Percentiles rank a stretch among this genome's conserved stretches.
Evolutionary conservation across 2,329 filamentous ascomycete genomes (phyloP).

Genomic region (Myriosclerotinia duriaeana): DNA sequence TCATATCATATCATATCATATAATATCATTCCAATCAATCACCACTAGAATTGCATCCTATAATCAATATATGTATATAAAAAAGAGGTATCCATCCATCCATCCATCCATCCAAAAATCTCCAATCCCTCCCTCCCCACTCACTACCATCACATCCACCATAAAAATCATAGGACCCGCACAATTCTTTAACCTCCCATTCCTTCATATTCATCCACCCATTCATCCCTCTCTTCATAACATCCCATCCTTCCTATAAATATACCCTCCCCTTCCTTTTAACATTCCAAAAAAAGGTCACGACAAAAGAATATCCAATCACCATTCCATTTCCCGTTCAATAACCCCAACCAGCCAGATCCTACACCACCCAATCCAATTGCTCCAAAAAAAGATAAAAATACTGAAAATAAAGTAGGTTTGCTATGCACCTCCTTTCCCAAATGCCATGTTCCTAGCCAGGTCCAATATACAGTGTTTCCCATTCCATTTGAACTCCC

Average conservation of each 20-base stretch:
- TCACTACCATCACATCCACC: too few relatives aligned
- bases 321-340: background rate
- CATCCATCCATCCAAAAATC: background rate
- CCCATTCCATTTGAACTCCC: background rate
- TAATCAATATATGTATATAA: background rate
- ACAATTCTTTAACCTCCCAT: background rate
- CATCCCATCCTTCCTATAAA: background rate
- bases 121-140: background rate
- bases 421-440: constrained; percentile 17
- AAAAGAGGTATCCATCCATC: background rate
- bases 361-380: background rate
- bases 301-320: background rate
- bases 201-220: background rate
- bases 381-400: background rate
- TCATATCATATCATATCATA: background rate
- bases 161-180: too few relatives aligned
- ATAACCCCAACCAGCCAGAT: background rate
- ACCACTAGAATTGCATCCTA: background rate
- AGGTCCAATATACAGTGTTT: constrained; percentile 1
- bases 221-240: constrained; percentile 1
- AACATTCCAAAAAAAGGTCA: background rate
- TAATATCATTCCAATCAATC: constrained; percentile 4
- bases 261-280: background rate
- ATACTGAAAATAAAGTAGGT: background rate
- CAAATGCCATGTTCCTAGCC: constrained; percentile 4